Conservation (phyloP, 495 filamentous ascomycete genomes). For the Lasiosphaeria hispida region DNA sequence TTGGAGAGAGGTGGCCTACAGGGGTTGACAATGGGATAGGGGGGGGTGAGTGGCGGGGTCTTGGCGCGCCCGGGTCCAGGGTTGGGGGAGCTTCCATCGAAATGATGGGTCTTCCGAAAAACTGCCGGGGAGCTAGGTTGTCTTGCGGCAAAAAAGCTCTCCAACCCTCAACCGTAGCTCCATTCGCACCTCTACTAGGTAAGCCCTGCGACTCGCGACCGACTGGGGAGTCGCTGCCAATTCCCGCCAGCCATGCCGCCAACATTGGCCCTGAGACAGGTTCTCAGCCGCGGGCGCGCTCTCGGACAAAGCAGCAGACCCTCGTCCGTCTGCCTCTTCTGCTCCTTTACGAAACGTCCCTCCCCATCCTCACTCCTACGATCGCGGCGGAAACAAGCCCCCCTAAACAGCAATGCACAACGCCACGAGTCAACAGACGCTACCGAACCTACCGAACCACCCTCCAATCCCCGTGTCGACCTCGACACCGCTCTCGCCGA, state of each 20-base stretch:
- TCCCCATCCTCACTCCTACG: constrained; percentile 4
- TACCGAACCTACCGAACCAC: background rate
- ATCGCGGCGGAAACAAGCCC: background rate
- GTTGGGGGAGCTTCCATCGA: no score
- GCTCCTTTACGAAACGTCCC: constrained; percentile 31
- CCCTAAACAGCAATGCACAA: background rate
- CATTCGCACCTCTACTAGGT: background rate
- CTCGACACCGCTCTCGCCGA: constrained; percentile 61
- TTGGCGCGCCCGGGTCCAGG: no score
- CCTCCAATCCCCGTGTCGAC: constrained; percentile 37
- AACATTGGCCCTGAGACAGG: constrained; percentile 31
- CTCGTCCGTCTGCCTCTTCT: constrained; percentile 43
- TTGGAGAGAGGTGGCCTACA: background rate
- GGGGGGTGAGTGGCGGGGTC: no score
- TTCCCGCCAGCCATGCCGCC: constrained; percentile 30
- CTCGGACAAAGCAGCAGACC: constrained; percentile 1
- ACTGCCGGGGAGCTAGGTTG: no score
- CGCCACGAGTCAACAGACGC: constrained; percentile 24
- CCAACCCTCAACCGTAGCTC: background rate
- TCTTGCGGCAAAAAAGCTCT: constrained; percentile 1
- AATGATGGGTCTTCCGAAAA: no score
- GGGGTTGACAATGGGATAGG: no score
- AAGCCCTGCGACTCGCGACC: background rate
- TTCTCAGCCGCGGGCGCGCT: constrained; percentile 15
- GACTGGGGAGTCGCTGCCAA: background rate